phyloP scores from a whole-genome alignment of 305 asterid species.

The Stenogyne calaminthoides region DNA sequence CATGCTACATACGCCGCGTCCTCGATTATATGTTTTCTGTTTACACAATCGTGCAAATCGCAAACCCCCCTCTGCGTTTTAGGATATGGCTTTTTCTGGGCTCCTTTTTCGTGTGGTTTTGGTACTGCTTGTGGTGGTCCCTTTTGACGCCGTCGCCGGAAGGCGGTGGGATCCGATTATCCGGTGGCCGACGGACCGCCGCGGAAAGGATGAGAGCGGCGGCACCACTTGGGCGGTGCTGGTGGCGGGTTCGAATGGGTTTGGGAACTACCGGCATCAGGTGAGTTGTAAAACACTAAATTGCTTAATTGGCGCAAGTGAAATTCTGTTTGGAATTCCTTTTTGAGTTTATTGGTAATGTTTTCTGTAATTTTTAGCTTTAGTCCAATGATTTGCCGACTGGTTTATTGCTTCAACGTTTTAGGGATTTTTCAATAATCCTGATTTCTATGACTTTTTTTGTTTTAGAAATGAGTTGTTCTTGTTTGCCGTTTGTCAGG shows the following conservation, averaged over 20 bases:
- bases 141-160: slow-evolving; percentile 26
- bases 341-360: not conserved
- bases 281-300: slow-evolving; percentile 28
- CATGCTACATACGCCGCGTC: slow-evolving; percentile 47
- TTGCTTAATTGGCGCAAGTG: not conserved
- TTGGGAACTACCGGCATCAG: slow-evolving; percentile 91
- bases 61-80: not conserved
- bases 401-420: not conserved
- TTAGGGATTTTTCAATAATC: not conserved
- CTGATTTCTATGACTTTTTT: not conserved
- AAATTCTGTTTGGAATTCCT: not conserved
- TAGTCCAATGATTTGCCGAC: not conserved
- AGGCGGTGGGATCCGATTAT: slow-evolving; percentile 71
- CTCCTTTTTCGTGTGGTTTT: slow-evolving; percentile 22
- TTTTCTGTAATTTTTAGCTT: not conserved
- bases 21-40: not conserved
- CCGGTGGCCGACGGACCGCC: slow-evolving; percentile 55
- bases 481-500: not conserved
- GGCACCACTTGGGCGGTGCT: slow-evolving; percentile 87
- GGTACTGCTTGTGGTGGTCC: slow-evolving; percentile 38
- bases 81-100: slow-evolving; percentile 37
- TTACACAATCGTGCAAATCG: not conserved
- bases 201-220: slow-evolving; percentile 33
- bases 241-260: slow-evolving; percentile 91
- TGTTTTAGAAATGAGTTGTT: not conserved